phyloP scores from a whole-genome alignment of 2,329 filamentous ascomycete species.

The Xylariaceae sp. region DNA sequence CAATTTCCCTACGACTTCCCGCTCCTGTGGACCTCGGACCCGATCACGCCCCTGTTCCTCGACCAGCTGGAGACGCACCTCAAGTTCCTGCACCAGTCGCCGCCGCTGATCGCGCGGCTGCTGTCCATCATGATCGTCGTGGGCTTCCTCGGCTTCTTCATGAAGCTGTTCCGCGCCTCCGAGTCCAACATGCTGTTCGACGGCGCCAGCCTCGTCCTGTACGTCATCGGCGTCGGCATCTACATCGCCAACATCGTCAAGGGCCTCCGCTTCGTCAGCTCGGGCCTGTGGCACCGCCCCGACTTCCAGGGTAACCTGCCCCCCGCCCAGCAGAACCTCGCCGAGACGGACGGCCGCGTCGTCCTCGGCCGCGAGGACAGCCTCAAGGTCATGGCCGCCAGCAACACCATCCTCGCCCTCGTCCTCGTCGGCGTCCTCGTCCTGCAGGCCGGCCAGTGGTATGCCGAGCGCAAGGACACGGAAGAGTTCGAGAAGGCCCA shows the following conservation, averaged over 20 bases:
- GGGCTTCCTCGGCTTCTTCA: slow-evolving; percentile 80
- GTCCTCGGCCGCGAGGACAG: slow-evolving; percentile 81
- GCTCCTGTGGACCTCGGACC: slow-evolving; percentile 70
- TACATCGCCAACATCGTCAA: slow-evolving; percentile 97
- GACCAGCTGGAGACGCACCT: slow-evolving; percentile 85
- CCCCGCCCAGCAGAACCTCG: slow-evolving; percentile 23
- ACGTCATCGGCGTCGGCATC: slow-evolving; percentile 82
- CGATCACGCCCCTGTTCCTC: slow-evolving; percentile 64
- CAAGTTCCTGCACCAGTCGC: slow-evolving; percentile 83
- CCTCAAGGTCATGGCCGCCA: slow-evolving; percentile 83
- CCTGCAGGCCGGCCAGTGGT: slow-evolving; percentile 96
- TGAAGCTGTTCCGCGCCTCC: slow-evolving; percentile 89
- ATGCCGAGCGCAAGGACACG: slow-evolving; percentile 87
- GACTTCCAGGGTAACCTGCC: slow-evolving; percentile 25
- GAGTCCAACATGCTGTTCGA: slow-evolving; percentile 96
- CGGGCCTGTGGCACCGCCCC: slow-evolving; percentile 53
- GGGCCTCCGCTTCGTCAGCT: slow-evolving; percentile 77
- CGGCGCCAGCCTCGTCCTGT: slow-evolving; percentile 73
- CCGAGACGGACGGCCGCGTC: slow-evolving; percentile 48
- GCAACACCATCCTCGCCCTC: slow-evolving; percentile 91
- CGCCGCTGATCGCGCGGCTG: slow-evolving; percentile 85
- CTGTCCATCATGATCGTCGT: slow-evolving; percentile 89
- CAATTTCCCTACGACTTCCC: slow-evolving; percentile 94
- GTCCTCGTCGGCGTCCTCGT: slow-evolving; percentile 88
- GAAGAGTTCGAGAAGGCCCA: slow-evolving; percentile 65